phyloP scores from a whole-genome alignment of 352 stramenopile species.

The Peronospora farinosa region DNA sequence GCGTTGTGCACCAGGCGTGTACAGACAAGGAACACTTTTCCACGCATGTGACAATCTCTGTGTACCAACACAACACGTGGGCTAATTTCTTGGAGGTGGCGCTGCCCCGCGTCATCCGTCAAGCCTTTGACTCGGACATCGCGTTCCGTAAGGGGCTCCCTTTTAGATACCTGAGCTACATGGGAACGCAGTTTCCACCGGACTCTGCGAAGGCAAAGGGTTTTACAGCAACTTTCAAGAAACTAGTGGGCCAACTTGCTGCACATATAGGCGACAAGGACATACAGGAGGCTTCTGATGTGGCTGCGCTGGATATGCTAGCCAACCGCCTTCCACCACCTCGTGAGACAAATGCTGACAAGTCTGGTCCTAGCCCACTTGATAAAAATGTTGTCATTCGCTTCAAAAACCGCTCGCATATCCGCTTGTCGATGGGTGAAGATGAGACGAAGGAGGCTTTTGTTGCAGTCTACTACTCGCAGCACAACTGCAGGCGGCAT shows the following conservation, averaged over 20 bases:
- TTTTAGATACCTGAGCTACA: conserved; percentile 60
- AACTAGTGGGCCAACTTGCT: conserved; percentile 46
- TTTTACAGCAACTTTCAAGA: conserved; percentile 46
- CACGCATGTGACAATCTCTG: conserved; percentile 81
- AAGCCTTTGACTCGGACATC: conserved; percentile 74
- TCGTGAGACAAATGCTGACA: conserved; percentile 8
- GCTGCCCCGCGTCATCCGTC: conserved; percentile 65
- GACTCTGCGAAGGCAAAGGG: conserved; percentile 37
- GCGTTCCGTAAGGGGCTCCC: conserved; percentile 66
- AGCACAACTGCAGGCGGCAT: conserved; percentile 69
- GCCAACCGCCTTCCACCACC: conserved; percentile 63
- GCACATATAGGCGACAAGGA: conserved; percentile 41
- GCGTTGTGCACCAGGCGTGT: conserved; percentile 72
- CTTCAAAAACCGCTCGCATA: conserved; percentile 62
- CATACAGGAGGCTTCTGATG: conserved; percentile 64
- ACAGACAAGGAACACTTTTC: conserved; percentile 75
- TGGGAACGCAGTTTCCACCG: conserved; percentile 58
- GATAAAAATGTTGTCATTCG: conserved; percentile 42
- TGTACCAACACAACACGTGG: conserved; percentile 87
- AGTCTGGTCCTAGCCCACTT: conserved; percentile 36
- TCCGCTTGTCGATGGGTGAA: conserved; percentile 58
- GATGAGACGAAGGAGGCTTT: conserved; percentile 55
- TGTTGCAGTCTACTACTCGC: conserved; percentile 65
- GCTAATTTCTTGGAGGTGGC: conserved; percentile 82
- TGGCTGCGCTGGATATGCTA: conserved; percentile 69